A percentile compares a stretch with the other conserved stretches of the same genome.
Evolutionary conservation across 2,329 filamentous ascomycete species (phyloP).

Genomic region (Nannizzia gypsea): DNA sequence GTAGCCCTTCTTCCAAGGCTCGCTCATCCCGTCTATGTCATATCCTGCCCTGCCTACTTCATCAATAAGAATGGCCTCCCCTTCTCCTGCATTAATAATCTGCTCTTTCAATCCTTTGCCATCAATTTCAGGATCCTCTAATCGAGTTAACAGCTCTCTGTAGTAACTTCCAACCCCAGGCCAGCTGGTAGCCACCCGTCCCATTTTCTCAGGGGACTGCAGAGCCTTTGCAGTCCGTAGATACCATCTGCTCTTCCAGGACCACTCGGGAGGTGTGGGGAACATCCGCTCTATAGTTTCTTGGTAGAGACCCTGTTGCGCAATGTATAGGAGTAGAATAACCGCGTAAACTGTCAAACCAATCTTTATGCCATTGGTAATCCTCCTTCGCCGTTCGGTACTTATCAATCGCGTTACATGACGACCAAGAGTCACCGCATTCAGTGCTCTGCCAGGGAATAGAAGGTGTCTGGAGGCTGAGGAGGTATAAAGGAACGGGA

Average conservation of each 20-base stretch:
- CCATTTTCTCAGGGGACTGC: constrained; percentile 40
- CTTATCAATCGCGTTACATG: constrained; percentile 39
- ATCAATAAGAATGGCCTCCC: constrained; percentile 43
- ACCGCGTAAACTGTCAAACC: constrained; percentile 61
- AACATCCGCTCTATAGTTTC: constrained; percentile 63
- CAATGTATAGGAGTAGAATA: constrained; percentile 47
- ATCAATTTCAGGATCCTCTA: constrained; percentile 59
- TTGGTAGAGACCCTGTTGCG: constrained; percentile 56
- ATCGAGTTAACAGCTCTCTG: constrained; percentile 47
- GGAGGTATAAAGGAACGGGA: constrained; percentile 53
- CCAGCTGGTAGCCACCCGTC: constrained; percentile 55
- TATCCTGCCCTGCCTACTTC: constrained; percentile 47
- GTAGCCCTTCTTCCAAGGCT: constrained; percentile 78
- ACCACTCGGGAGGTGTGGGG: constrained; percentile 77
- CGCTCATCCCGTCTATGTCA: constrained; percentile 63
- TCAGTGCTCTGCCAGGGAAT: constrained; percentile 11
- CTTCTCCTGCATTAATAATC: constrained; percentile 18
- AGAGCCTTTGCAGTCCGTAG: constrained; percentile 53
- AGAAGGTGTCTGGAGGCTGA: constrained; percentile 33
- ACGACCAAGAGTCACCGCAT: constrained; percentile 18
- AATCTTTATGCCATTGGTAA: constrained; percentile 58
- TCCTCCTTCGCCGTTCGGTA: constrained; percentile 56
- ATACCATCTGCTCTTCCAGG: constrained; percentile 54
- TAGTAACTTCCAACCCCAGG: constrained; percentile 51
- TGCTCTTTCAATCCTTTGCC: constrained; percentile 53